phyloP scores from a whole-genome alignment of 805 yeast genomes.

The Spathaspora boniae region DNA sequence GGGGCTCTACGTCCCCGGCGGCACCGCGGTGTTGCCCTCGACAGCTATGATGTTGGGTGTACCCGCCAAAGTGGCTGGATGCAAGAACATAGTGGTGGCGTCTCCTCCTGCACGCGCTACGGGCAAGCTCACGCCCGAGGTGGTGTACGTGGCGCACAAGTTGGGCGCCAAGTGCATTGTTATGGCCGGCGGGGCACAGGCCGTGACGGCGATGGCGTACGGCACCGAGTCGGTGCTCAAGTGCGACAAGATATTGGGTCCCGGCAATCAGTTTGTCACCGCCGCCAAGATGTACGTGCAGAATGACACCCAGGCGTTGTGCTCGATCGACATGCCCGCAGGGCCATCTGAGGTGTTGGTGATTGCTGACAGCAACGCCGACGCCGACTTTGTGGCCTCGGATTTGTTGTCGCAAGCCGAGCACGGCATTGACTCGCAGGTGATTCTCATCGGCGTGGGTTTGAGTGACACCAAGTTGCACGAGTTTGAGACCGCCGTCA shows the following conservation, averaged over 20 bases:
- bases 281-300: constrained; percentile 98
- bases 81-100: constrained; percentile 86
- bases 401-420: constrained; percentile 97
- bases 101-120: constrained; percentile 89
- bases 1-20: constrained; percentile 97
- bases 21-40: constrained; percentile 96
- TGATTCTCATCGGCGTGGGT: constrained; percentile 79
- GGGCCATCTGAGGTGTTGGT: constrained; percentile 98
- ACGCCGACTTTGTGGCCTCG: constrained; percentile 95
- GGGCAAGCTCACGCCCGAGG: constrained; percentile 94
- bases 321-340: constrained; percentile 99
- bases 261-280: constrained; percentile 98
- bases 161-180: constrained; percentile 89
- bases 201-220: constrained; percentile 97
- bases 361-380: constrained; percentile 84
- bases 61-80: constrained; percentile 97
- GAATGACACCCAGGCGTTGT: constrained; percentile 90
- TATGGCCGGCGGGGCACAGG: constrained; percentile 99
- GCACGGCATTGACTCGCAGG: constrained; percentile 98
- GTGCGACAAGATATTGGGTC: constrained; percentile 96
- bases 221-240: constrained; percentile 92
- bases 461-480: constrained; percentile 57
- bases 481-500: constrained; percentile 77
- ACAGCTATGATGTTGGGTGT: constrained; percentile 98
- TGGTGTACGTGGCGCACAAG: constrained; percentile 94